Evolutionary conservation across 192 early-diverging fungal genomes (phyloP), one percentile per base, ranked within the genome.

Genomic region (Coemansia sp.): DNA sequence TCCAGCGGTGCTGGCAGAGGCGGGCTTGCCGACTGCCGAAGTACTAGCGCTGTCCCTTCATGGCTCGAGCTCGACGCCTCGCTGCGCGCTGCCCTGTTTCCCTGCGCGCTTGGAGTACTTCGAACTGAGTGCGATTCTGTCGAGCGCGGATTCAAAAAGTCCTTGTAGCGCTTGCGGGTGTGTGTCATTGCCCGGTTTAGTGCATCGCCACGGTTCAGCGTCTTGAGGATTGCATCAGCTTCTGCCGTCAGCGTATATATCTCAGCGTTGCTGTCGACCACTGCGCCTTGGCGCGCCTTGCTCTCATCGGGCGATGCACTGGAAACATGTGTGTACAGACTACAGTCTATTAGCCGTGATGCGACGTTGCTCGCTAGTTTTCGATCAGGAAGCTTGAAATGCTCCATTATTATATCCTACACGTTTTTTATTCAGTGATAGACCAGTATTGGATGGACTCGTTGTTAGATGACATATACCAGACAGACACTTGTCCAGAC

Each of bases 271-370:
- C 78, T 81, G 70, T 81, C 78, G 12, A 76, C 47, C n/a, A 81
- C 77, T 10, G 49, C 23, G n/a, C 32, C 31, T 22, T 30, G 60
- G 19, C n/a, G 38, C 56, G 24, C 26, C 26, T 54, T 7, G 50
- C 16, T 16, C 16, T 44, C 38, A 16, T 51, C 62, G 5, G 25
- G 16, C 38, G 67, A 70, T 52, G 67, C 68, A 19, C 77, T 72
- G 24, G 77, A 80, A 22, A 81, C 78, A 34, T 81, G 78, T 18
- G 56, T 73, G 69, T 81, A 81, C 24, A 81, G 69, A 56, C 78
- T 72, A 56, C 73, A 76, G 60, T 81, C 73, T 16, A 76, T 69
- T 34, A 81, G 69, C 23, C 74, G 68, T 31, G 73, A 73, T 18
- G 74, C 74, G 26, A 81, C 67, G 31, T 75, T 76, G 62, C 55